Percentiles rank a stretch among this genome's conserved stretches.
These are phyloP conservation scores for Candida schatavii DNA, from an alignment of 805 yeast species.

Conservation along the genomic window DNA sequence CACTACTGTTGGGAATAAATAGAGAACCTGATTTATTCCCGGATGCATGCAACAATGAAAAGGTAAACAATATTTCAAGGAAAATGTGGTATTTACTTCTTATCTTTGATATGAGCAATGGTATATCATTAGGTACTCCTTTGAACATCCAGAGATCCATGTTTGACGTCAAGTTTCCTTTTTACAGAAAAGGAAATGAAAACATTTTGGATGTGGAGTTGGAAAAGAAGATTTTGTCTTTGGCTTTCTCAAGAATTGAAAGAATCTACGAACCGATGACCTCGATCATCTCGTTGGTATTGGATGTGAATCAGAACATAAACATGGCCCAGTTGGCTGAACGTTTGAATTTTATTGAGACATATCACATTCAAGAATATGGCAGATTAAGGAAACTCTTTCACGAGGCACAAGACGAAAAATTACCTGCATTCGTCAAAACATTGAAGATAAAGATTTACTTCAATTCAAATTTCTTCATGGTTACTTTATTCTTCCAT, in stretches of 20 bases:
- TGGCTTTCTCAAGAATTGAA: conserved; percentile 10
- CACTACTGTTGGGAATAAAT: conserved; percentile 62
- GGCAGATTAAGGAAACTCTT: conserved; percentile 3
- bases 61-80: conserved; percentile 46
- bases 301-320: conserved; percentile 15
- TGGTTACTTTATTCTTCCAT: conserved; percentile 21
- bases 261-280: conserved; percentile 10
- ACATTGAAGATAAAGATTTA: conserved; percentile 16
- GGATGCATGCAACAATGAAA: conserved; percentile 16
- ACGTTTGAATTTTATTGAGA: conserved; percentile 12
- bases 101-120: conserved; percentile 41
- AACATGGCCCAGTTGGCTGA: conserved; percentile 15
- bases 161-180: conserved; percentile 51
- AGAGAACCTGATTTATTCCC: conserved; percentile 59
- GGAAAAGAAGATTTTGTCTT: conserved; percentile 5
- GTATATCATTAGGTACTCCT: conserved; percentile 45
- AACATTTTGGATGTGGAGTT: conserved; percentile 9
- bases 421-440: not conserved
- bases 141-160: conserved; percentile 31
- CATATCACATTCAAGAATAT: conserved; percentile 7
- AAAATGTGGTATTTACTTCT: conserved; percentile 57
- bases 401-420: not conserved
- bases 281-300: conserved; percentile 12
- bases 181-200: conserved; percentile 10
- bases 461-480: conserved; percentile 17